Evolutionary conservation across 2,329 filamentous ascomycete genomes (phyloP).

Genomic region (Botrytis aclada): DNA sequence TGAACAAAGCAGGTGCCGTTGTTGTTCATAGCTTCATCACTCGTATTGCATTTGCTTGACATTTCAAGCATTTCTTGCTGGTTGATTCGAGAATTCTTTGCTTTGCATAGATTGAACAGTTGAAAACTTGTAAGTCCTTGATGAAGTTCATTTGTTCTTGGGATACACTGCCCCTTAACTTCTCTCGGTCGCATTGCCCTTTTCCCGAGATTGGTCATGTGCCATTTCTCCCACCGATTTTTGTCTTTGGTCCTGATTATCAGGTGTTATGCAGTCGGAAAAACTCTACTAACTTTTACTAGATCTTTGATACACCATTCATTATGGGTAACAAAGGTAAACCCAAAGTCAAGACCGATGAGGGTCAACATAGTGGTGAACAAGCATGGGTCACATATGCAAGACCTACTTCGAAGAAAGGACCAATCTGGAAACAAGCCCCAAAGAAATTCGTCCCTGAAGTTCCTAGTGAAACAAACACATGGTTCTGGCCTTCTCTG

Average conservation of each 20-base stretch:
- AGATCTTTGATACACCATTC: neutral
- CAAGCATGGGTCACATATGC: neutral
- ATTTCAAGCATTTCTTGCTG: neutral
- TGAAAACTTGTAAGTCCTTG: neutral
- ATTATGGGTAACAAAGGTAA: neutral
- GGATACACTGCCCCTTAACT: no score
- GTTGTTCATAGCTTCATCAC: neutral
- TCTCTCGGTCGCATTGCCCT: neutral
- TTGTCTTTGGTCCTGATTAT: no score
- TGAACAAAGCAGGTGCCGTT: neutral
- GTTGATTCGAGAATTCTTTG: neutral
- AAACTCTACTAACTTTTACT: neutral
- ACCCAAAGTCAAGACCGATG: neutral
- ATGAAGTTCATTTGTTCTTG: neutral
- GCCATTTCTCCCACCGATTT: neutral
- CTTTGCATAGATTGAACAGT: neutral
- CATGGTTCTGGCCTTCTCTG: neutral
- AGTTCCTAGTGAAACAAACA: neutral
- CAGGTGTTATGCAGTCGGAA: no score
- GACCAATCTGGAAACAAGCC: neutral
- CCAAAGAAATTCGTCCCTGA: neutral
- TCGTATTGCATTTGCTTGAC: neutral
- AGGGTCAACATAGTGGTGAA: neutral
- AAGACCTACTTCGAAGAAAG: neutral
- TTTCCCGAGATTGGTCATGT: neutral